These are phyloP conservation scores for Fusarium domesticum DNA, from an alignment of 2,329 filamentous ascomycete genomes.

Conservation along the genomic window DNA sequence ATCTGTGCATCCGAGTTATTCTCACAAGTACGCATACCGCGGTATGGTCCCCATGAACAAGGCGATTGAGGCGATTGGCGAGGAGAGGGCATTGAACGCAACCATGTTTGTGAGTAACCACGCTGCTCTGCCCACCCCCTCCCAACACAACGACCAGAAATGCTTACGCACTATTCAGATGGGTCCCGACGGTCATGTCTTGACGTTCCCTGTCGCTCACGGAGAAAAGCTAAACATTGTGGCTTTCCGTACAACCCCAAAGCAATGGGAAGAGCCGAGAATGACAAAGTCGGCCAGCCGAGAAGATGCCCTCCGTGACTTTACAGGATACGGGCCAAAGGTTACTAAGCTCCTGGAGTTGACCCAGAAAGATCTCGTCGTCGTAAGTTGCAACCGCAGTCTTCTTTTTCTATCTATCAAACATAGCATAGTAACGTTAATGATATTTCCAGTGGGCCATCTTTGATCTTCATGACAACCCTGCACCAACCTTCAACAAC, in stretches of 20 bases:
- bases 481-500: slow-evolving; percentile 41
- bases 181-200: slow-evolving; percentile 52
- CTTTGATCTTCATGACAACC: slow-evolving; percentile 45
- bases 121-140: accelerated
- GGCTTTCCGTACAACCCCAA: slow-evolving; percentile 38
- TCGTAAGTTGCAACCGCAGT: slow-evolving; percentile 15
- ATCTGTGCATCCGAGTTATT: slow-evolving; percentile 43
- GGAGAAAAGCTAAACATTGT: slow-evolving; percentile 56
- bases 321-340: slow-evolving; percentile 33
- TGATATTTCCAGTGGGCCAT: slow-evolving; percentile 40
- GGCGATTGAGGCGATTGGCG: slow-evolving; percentile 48
- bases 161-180: too few relatives aligned
- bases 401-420: neutral
- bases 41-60: slow-evolving; percentile 46
- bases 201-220: slow-evolving; percentile 57
- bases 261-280: slow-evolving; percentile 29
- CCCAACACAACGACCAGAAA: too few relatives aligned
- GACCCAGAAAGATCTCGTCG: slow-evolving; percentile 26
- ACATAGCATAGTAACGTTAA: neutral
- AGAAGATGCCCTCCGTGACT: slow-evolving; percentile 31
- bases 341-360: slow-evolving; percentile 32
- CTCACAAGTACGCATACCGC: slow-evolving; percentile 58
- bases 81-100: slow-evolving; percentile 31
- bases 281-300: neutral
- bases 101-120: slow-evolving; percentile 25